Conservation (phyloP, 495 filamentous ascomycete genomes). For the Filosporella fistucella region DNA sequence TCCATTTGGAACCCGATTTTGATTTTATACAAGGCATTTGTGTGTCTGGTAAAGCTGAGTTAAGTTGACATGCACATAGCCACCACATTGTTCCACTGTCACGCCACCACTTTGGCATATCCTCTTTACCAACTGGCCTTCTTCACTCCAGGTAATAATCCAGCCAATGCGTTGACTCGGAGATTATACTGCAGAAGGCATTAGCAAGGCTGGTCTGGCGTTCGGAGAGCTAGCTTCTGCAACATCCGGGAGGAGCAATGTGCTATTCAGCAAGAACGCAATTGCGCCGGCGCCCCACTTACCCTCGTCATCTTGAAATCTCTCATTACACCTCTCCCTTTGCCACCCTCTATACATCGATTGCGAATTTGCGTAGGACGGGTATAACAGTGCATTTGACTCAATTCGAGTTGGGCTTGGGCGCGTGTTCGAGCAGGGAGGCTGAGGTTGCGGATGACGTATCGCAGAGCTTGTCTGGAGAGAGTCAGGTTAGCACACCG, state of each 20-base stretch:
- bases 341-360: constrained; percentile 84
- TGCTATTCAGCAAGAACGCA: too few relatives aligned
- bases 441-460: constrained; percentile 86
- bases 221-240: not conserved
- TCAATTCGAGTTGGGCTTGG: constrained; percentile 86
- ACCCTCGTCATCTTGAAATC: constrained; percentile 91
- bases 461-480: constrained; percentile 87
- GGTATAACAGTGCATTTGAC: constrained; percentile 93
- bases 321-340: constrained; percentile 75
- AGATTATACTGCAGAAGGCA: constrained; percentile 94
- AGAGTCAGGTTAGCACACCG: not conserved
- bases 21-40: too few relatives aligned
- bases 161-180: constrained; percentile 80
- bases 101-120: not conserved
- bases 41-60: too few relatives aligned
- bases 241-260: not conserved
- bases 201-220: too few relatives aligned
- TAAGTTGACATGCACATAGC: too few relatives aligned
- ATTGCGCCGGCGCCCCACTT: constrained; percentile 27
- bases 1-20: too few relatives aligned
- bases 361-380: constrained; percentile 90
- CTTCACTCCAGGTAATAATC: constrained; percentile 85
- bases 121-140: constrained; percentile 82
- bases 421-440: constrained; percentile 77
- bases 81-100: too few relatives aligned